phyloP scores from a whole-genome alignment of 441 rosid genomes.

The Kokia cookei region DNA sequence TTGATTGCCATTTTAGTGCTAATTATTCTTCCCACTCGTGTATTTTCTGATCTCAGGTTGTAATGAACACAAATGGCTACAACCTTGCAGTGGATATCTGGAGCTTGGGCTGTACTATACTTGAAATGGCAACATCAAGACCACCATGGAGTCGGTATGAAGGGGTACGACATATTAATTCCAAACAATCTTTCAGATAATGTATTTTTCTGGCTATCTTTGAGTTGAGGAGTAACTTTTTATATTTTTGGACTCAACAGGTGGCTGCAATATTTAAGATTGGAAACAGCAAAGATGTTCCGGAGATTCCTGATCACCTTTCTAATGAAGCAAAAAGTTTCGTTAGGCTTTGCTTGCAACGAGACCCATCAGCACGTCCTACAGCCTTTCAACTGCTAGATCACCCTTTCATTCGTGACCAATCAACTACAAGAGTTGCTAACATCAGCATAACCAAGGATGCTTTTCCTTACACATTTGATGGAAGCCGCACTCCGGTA shows the following conservation, averaged over 20 bases:
- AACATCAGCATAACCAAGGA: constrained; percentile 45
- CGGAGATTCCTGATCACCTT: constrained; percentile 82
- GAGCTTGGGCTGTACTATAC: constrained; percentile 96
- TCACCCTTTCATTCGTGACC: constrained; percentile 73
- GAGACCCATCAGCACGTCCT: constrained; percentile 82
- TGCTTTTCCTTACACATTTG: constrained; percentile 44
- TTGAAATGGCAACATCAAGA: constrained; percentile 92
- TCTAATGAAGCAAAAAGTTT: constrained; percentile 78
- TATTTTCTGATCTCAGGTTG: constrained; percentile 50
- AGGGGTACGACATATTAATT: constrained; percentile 54
- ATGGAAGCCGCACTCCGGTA: constrained; percentile 77
- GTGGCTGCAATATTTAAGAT: constrained; percentile 97
- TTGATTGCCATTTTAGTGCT: background rate
- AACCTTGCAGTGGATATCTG: constrained; percentile 84
- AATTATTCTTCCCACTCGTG: background rate
- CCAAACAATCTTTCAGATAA: background rate
- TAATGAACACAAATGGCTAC: constrained; percentile 87
- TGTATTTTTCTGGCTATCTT: constrained; percentile 2
- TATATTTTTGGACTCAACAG: constrained; percentile 34
- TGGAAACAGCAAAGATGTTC: constrained; percentile 90
- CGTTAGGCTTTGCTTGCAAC: constrained; percentile 74
- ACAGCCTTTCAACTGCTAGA: constrained; percentile 65
- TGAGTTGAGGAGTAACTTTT: background rate
- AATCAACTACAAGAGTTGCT: constrained; percentile 41
- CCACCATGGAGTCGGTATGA: constrained; percentile 96